phyloP scores from a whole-genome alignment of 2,329 filamentous ascomycete genomes.

The Penicillium psychrosexuale region DNA sequence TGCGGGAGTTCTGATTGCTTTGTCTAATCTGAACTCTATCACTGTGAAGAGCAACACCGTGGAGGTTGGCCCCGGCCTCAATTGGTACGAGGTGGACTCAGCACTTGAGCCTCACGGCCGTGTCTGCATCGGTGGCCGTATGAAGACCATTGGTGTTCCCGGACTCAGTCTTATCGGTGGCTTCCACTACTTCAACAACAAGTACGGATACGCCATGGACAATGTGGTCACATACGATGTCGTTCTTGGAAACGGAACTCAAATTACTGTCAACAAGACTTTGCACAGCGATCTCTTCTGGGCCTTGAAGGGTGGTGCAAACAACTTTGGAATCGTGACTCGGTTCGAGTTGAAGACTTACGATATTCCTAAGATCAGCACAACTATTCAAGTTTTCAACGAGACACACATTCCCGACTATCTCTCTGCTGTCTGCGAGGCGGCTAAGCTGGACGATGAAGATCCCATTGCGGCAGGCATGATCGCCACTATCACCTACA shows the following conservation, averaged over 20 bases:
- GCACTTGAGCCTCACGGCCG: constrained; percentile 27
- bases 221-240: constrained; percentile 35
- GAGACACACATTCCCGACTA: constrained; percentile 25
- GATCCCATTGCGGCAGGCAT: constrained; percentile 31
- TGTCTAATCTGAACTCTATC: constrained; percentile 22
- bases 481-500: constrained; percentile 31
- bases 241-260: constrained; percentile 30
- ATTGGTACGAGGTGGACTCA: constrained; percentile 32
- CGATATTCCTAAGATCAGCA: constrained; percentile 27
- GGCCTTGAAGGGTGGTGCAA: constrained; percentile 37
- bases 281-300: constrained; percentile 34
- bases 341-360: constrained; percentile 29
- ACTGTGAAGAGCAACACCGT: constrained; percentile 24
- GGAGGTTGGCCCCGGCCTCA: constrained; percentile 26
- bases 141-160: constrained; percentile 35
- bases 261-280: constrained; percentile 24
- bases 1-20: constrained; percentile 30
- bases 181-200: constrained; percentile 32
- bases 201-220: constrained; percentile 35
- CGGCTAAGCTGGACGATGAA: constrained; percentile 22
- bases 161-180: constrained; percentile 38
- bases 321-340: constrained; percentile 36
- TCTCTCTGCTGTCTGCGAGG: constrained; percentile 28
- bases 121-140: constrained; percentile 31
- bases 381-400: constrained; percentile 33